A percentile compares a stretch with the other conserved stretches of the same genome.
These are phyloP conservation scores for Moesziomyces sp. DNA, from an alignment of 1,284 basidiomycete species.

Conservation along the genomic window DNA sequence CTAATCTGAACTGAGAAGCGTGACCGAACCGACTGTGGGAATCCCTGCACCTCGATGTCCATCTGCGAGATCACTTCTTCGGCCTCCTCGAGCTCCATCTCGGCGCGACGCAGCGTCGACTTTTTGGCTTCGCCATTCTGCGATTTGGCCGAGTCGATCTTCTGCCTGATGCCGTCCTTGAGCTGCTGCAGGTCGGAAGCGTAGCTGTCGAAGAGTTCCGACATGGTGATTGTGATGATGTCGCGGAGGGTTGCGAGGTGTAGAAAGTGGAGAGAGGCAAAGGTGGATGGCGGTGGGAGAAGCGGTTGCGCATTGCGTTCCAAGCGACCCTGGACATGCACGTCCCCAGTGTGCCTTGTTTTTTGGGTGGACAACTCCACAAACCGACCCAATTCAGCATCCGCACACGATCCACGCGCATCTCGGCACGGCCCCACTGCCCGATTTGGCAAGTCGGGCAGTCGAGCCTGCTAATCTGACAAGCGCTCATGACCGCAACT, in stretches of 20 bases:
- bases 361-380: not conserved
- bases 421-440: not conserved
- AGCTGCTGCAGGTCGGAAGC: slow-evolving; percentile 63
- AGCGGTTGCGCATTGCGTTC: not conserved
- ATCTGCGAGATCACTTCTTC: slow-evolving; percentile 96
- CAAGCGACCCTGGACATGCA: slow-evolving; percentile 2
- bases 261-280: not conserved
- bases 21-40: slow-evolving; percentile 75
- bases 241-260: not conserved
- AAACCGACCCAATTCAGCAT: not conserved
- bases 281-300: not conserved
- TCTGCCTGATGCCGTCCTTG: slow-evolving; percentile 47
- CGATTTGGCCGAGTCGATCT: slow-evolving; percentile 42
- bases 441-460: not conserved
- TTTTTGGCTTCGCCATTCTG: slow-evolving; percentile 78
- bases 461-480: no score
- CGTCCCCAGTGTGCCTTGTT: not conserved
- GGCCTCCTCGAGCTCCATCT: slow-evolving; percentile 96
- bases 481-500: not conserved
- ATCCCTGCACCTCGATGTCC: slow-evolving; percentile 98
- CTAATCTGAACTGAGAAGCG: slow-evolving; percentile 55
- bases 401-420: not conserved
- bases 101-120: slow-evolving; percentile 82
- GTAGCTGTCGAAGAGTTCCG: slow-evolving; percentile 66
- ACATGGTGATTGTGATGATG: slow-evolving; percentile 43